phyloP scores from a whole-genome alignment of 768 basidiomycete species.

The Podaxis carcinomalis region DNA sequence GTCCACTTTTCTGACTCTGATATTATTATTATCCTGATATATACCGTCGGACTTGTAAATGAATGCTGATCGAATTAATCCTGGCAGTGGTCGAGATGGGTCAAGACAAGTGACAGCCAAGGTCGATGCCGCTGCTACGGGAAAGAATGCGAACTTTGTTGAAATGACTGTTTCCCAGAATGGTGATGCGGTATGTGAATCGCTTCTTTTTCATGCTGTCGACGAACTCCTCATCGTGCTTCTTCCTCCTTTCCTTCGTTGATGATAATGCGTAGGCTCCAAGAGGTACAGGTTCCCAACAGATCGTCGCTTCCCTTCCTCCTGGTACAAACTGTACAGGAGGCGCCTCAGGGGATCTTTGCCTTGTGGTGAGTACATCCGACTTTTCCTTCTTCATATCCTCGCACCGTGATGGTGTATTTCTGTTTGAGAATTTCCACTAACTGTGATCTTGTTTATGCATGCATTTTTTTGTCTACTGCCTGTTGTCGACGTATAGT shows the following conservation, averaged over 20 bases:
- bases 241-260: background rate
- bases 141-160: slow-evolving; percentile 25
- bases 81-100: slow-evolving; percentile 33
- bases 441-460: background rate
- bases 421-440: background rate
- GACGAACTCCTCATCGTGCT: background rate
- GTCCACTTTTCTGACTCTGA: slow-evolving; percentile 9
- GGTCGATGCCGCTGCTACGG: slow-evolving; percentile 42
- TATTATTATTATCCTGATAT: background rate
- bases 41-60: background rate
- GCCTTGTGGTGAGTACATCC: slow-evolving; percentile 37
- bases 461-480: background rate
- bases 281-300: slow-evolving; percentile 28
- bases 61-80: background rate
- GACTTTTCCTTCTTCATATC: background rate
- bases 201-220: background rate
- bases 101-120: slow-evolving; percentile 41
- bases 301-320: slow-evolving; percentile 41
- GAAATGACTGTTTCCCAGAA: slow-evolving; percentile 38
- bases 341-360: slow-evolving; percentile 38
- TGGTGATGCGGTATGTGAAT: slow-evolving; percentile 38
- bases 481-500: slow-evolving; percentile 17
- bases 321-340: slow-evolving; percentile 48
- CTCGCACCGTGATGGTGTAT: background rate
- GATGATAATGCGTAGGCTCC: slow-evolving; percentile 31